Evolutionary conservation across 2,329 filamentous ascomycete species (phyloP).

Genomic region (Colletotrichum shisoi): DNA sequence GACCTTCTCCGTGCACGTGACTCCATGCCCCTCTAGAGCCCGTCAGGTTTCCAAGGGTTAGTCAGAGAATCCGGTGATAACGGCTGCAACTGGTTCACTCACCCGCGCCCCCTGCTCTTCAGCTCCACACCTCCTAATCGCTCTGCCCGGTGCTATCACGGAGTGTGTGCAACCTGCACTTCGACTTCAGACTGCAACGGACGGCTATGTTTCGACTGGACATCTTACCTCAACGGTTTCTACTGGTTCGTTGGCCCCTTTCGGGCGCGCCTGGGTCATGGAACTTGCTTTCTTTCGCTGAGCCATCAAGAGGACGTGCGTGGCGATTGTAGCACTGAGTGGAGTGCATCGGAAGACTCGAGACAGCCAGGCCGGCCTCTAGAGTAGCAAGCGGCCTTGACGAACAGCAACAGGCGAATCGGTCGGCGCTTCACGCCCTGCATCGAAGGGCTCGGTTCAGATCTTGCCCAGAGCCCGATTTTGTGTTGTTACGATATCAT

Average conservation of each 20-base stretch:
- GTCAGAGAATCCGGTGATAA: constrained; percentile 30
- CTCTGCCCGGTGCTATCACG: constrained; percentile 12
- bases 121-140: constrained; percentile 19
- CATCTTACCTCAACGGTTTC: constrained; percentile 17
- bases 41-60: background rate
- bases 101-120: constrained; percentile 1
- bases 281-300: too few species aligned
- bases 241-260: background rate
- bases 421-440: background rate
- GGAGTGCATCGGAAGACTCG: constrained; percentile 5
- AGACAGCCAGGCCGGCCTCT: constrained; percentile 2
- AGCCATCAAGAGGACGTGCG: background rate
- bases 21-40: background rate
- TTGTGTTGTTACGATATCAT: background rate
- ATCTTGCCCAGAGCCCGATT: background rate
- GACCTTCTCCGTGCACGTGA: constrained; percentile 32
- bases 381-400: background rate
- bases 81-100: constrained; percentile 29
- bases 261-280: background rate
- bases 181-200: constrained; percentile 25
- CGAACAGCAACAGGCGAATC: constrained; percentile 8
- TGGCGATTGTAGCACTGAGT: constrained; percentile 1
- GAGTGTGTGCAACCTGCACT: background rate
- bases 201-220: constrained; percentile 23
- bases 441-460: background rate